Evolutionary conservation across 139 green algal species (phyloP).

Genomic region (Chlorella sp.): DNA sequence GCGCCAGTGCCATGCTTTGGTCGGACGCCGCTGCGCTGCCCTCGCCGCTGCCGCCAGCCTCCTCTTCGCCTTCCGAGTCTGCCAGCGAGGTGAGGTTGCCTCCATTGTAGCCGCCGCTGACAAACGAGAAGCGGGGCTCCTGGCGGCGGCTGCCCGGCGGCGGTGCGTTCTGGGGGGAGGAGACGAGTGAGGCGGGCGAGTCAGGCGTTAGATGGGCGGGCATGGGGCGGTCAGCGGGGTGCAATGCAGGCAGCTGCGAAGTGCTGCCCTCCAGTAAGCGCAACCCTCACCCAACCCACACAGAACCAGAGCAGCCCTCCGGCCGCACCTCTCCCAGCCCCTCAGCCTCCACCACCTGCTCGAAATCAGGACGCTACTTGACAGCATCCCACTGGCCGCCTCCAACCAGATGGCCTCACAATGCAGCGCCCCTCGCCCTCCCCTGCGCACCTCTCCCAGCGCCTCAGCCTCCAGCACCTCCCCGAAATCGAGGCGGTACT

Average conservation of each 20-base stretch:
- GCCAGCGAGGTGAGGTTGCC: not conserved
- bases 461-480: slow-evolving; percentile 10
- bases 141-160: not conserved
- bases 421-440: not conserved
- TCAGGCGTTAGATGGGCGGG: not conserved
- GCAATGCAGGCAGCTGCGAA: too few species aligned
- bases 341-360: too few species aligned
- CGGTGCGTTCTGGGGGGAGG: too few species aligned
- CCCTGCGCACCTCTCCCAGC: not conserved
- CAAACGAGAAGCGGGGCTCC: slow-evolving; percentile 9
- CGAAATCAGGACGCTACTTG: too few species aligned
- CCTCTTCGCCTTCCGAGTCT: not conserved
- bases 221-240: too few species aligned
- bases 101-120: slow-evolving; percentile 8
- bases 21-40: not conserved
- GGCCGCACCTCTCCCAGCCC: too few species aligned
- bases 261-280: too few species aligned
- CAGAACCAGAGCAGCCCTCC: too few species aligned
- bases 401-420: too few species aligned
- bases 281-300: too few species aligned
- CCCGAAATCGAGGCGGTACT: slow-evolving; percentile 53
- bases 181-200: too few species aligned
- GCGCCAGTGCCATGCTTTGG: not conserved
- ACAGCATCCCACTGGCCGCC: too few species aligned
- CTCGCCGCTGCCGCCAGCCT: not conserved